phyloP scores from a whole-genome alignment of 495 filamentous ascomycete genomes.

The Melanomma pulvis-pyrius region DNA sequence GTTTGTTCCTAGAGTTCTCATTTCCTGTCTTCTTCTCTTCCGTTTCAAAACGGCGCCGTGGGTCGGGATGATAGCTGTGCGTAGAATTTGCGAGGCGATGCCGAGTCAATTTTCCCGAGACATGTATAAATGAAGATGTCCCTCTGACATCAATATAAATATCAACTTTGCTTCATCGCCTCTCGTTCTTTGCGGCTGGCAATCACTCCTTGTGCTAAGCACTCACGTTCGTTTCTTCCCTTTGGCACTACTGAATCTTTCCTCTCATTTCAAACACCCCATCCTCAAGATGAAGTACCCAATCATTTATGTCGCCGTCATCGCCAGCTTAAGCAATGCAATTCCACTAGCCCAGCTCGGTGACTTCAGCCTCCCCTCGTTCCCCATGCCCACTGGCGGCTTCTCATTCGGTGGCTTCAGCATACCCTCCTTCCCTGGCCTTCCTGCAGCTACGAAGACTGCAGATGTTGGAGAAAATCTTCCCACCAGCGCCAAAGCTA shows the following conservation, averaged over 20 bases:
- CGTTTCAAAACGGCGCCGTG: slow-evolving; percentile 1
- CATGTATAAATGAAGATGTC: too few species aligned
- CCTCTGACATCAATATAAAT: too few species aligned
- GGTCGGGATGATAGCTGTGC: background rate
- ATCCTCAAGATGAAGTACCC: slow-evolving; percentile 8
- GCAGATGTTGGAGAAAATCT: background rate
- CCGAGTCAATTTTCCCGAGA: too few species aligned
- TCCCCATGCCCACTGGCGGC: background rate
- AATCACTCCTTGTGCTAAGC: slow-evolving; percentile 1
- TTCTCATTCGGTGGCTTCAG: background rate
- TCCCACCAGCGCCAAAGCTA: background rate
- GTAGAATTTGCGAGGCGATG: too few species aligned
- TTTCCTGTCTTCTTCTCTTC: background rate
- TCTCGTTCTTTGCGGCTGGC: background rate
- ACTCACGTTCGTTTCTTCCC: slow-evolving; percentile 11
- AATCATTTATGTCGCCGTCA: background rate
- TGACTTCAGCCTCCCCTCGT: background rate
- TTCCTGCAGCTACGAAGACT: background rate
- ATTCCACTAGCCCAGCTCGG: slow-evolving; percentile 2
- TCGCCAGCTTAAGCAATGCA: slow-evolving; percentile 2
- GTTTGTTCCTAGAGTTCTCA: background rate
- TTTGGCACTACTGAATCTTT: background rate
- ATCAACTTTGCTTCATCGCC: background rate
- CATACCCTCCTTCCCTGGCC: background rate
- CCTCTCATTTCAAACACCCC: background rate